Base-by-base conservation (phyloP, 805 yeast genomes). In the Lachancea thermotolerans region DNA sequence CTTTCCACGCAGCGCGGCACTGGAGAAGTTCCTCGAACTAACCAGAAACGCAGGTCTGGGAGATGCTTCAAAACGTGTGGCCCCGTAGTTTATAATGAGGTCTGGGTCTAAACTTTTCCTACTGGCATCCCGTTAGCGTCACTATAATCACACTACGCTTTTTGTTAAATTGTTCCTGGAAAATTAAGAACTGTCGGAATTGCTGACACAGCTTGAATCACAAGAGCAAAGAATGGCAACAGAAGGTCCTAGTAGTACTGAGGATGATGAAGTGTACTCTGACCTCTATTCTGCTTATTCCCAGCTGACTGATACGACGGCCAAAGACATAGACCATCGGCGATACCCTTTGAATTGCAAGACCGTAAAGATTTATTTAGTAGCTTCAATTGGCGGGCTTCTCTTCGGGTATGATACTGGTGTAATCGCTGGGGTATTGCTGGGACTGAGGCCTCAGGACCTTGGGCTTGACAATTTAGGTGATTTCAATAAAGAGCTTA, bases 341-440 rank as follows among this genome's bases (percentile, higher is more conserved):
- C 61, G 60, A 8, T 57, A 53, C 34, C 49, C 50, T 2, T n/a
- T 60, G 3, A 60, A 54, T 11, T 31, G 53, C 12, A 45, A 52
- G 36, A 56, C 56, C 4, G 18, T 46, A 1, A 29, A 53, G 2
- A 55, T 56, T 17, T 50, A 58, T 30, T 34, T 49, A 2, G 56
- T 58, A 32, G 58, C 79, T 25, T 78, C 82, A 4, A 71, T 78
- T 43, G 82, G 83, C 45, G 83, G 84, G 3, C 69, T 75, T 42
- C 71, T 79, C 42, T 79, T 79, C 55, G 85, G 85, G 11, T 79
- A 77, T 55, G 83, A 79, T 53, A 79, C 84, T 10, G 84, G 83
- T 40, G 75, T 81, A 36, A 77, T 79, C 35, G 75, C 82, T 8
- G 81, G 82, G 17, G 78, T 79, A 39, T 68, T 79, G 28, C 62